These are phyloP conservation scores for Kurtzmaniella quercitrusa DNA, from an alignment of 1,139 yeast genomes.

Conservation along the genomic window DNA sequence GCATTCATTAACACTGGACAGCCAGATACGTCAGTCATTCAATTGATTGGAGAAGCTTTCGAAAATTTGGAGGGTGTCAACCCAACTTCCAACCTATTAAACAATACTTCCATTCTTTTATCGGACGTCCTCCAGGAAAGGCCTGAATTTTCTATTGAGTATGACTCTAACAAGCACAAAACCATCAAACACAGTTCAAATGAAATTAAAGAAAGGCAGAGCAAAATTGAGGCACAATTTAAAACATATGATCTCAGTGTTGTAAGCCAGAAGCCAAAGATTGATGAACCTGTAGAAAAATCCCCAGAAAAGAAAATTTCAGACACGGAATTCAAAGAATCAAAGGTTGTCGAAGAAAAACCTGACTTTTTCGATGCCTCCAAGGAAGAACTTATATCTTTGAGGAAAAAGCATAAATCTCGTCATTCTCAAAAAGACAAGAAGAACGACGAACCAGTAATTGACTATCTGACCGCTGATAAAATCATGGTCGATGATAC, in stretches of 20 bases:
- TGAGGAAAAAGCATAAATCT: constrained; percentile 33
- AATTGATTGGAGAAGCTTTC: constrained; percentile 10
- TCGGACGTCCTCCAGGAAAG: constrained; percentile 8
- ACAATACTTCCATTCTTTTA: constrained; percentile 13
- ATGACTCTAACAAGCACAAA: constrained; percentile 12
- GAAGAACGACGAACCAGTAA: constrained; percentile 15
- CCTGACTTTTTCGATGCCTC: neutral
- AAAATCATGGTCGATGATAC: constrained; percentile 35
- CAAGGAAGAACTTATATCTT: constrained; percentile 48
- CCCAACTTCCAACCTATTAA: constrained; percentile 10
- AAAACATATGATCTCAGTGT: constrained; percentile 1
- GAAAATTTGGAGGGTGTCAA: constrained; percentile 15
- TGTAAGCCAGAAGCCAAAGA: constrained; percentile 2
- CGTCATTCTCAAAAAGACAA: constrained; percentile 9
- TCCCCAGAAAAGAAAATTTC: constrained; percentile 12
- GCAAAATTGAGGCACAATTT: constrained; percentile 16
- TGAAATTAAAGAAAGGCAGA: constrained; percentile 14
- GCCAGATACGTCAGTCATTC: constrained; percentile 3
- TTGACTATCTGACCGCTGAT: constrained; percentile 49
- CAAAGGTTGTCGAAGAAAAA: neutral
- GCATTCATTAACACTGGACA: constrained; percentile 7
- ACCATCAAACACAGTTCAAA: constrained; percentile 17
- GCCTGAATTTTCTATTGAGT: constrained; percentile 17
- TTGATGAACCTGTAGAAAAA: constrained; percentile 10
- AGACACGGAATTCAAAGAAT: constrained; percentile 1